Evolutionary conservation across 2,329 filamentous ascomycete genomes (phyloP), one percentile per base, ranked within the genome.

Genomic region (Fusarium sp.): DNA sequence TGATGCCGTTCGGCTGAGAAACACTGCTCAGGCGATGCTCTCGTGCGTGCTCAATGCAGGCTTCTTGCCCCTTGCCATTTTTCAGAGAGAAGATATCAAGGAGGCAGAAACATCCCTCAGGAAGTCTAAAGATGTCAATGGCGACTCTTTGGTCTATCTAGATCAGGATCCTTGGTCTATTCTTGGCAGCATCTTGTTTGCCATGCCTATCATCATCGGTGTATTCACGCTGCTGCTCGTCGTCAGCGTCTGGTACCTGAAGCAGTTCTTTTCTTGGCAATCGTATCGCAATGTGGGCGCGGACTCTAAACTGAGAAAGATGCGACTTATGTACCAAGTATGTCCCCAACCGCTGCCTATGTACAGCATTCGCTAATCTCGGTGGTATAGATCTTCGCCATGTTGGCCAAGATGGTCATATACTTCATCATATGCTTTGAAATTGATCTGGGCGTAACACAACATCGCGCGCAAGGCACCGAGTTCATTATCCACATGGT

Each of bases 201-300:
- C 34, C 2, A 39, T 60, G 32, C 55, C 57, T 8, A 38, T 34
- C 1, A 20, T 60, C 1, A 40, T 60, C 2, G 55, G 30, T 1
- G 3, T 14, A 7, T 60, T 26, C 7, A 60, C 57, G 1, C 2
- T 51, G 1, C 0, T 59, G 2, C 45, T 60, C 0, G 15, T 50
- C 1, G 3, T 60, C 0, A 44, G 15, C 20, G 57, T 43, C 4
- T 60, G 55, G 57, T 60, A 60, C n/a, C 7, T 60, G 2, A 60
- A 60, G 12, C 30, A 45, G 7, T 32, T 40, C 15, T 60, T 60
- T 6, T 58, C 48, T 8, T 60, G 57, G 57, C 55, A 60, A 17
- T 49, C 57, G 1, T 60, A 60, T n/a, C 57, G 57, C 0, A 60
- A 60, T 1, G 57, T 60, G 4, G 44, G 57, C 1, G 57, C 57